phyloP scores from a whole-genome alignment of 345 rosid genomes.

The Brassica juncea region DNA sequence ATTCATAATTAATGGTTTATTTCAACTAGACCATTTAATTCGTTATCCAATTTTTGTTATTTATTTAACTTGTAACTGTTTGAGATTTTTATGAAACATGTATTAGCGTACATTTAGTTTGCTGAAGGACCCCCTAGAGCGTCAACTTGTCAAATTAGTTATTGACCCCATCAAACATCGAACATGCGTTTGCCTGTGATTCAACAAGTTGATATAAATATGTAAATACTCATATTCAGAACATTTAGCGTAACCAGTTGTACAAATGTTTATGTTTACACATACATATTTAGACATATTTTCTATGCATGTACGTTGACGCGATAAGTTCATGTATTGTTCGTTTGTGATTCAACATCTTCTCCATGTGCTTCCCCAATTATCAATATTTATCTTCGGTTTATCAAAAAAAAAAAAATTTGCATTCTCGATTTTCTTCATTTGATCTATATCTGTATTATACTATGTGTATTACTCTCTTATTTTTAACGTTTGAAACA shows the following conservation, averaged over 20 bases:
- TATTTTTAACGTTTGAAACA: not conserved
- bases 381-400: not conserved
- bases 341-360: slow-evolving; percentile 25
- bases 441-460: not conserved
- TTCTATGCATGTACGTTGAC: slow-evolving; percentile 28
- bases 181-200: slow-evolving; percentile 45
- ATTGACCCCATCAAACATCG: slow-evolving; percentile 38
- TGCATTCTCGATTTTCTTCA: not conserved
- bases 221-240: not conserved
- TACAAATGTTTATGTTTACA: slow-evolving; percentile 39
- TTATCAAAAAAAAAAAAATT: not conserved
- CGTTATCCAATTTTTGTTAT: not conserved
- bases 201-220: slow-evolving; percentile 20
- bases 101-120: not conserved
- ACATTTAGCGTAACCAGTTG: slow-evolving; percentile 19
- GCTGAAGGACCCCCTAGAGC: slow-evolving; percentile 24
- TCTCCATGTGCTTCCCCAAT: slow-evolving; percentile 22
- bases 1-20: not conserved
- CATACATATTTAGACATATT: slow-evolving; percentile 34
- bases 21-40: not conserved
- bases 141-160: slow-evolving; percentile 37
- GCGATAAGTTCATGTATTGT: slow-evolving; percentile 16
- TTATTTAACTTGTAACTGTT: not conserved
- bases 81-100: slow-evolving; percentile 17
- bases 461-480: not conserved